A percentile compares a stretch with the other conserved stretches of the same genome.
phyloP scores from a whole-genome alignment of 345 rosid genomes.

The Populus nigra region DNA sequence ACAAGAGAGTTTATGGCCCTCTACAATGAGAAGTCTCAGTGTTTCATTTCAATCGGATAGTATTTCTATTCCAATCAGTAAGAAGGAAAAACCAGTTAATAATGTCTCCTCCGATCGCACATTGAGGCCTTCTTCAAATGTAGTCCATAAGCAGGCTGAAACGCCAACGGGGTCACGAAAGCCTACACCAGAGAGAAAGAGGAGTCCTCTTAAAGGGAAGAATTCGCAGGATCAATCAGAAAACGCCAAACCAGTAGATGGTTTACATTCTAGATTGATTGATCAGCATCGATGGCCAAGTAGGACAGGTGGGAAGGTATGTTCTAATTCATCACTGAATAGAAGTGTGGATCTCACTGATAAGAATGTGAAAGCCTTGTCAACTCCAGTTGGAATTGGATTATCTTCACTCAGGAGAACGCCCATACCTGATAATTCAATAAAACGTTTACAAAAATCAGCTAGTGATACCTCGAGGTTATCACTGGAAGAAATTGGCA shows the following conservation, averaged over 20 bases:
- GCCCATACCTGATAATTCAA: conserved; percentile 38
- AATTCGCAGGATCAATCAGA: conserved; percentile 76
- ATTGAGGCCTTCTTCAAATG: conserved; percentile 80
- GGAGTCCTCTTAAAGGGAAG: conserved; percentile 82
- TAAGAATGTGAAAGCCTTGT: conserved; percentile 40
- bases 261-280: conserved; percentile 60
- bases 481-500: conserved; percentile 40
- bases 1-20: conserved; percentile 97
- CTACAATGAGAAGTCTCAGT: conserved; percentile 97
- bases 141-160: conserved; percentile 62
- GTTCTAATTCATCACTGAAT: conserved; percentile 41
- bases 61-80: conserved; percentile 73
- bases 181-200: conserved; percentile 76
- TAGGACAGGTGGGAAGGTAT: conserved; percentile 61
- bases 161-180: conserved; percentile 51
- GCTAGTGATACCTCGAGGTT: conserved; percentile 48
- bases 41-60: conserved; percentile 91
- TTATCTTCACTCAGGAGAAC: conserved; percentile 50
- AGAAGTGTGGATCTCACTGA: conserved; percentile 62
- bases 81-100: conserved; percentile 72
- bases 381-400: conserved; percentile 46
- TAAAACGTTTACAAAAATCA: conserved; percentile 55
- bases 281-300: conserved; percentile 97
- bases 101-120: conserved; percentile 64
- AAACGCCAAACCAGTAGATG: conserved; percentile 85